These are phyloP conservation scores for Flaveria bidentis DNA, from an alignment of 129 eudicot species.

Conservation along the genomic window DNA sequence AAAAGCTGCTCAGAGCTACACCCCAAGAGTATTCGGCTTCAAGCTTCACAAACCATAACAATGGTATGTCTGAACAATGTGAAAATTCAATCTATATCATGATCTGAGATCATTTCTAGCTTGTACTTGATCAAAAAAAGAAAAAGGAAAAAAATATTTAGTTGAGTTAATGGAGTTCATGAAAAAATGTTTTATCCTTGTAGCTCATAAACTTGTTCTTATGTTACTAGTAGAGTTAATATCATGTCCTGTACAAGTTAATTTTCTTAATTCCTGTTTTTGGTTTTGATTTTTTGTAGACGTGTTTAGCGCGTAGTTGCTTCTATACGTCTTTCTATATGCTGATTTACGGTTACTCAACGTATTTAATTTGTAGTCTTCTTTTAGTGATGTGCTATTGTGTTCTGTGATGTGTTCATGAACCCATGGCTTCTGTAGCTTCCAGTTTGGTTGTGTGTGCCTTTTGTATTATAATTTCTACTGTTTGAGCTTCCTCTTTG, in stretches of 20 bases:
- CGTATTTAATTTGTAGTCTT: not conserved
- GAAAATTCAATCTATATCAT: slow-evolving; percentile 11
- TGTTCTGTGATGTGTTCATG: not conserved
- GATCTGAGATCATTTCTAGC: slow-evolving; percentile 23
- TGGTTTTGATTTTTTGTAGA: not conserved
- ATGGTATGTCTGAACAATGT: slow-evolving; percentile 35
- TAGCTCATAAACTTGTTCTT: slow-evolving; percentile 28
- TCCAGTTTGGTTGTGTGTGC: not conserved
- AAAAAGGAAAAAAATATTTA: not conserved
- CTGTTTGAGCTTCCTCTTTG: not conserved
- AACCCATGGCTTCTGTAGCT: not conserved
- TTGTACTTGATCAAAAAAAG: slow-evolving; percentile 11
- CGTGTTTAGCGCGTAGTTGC: not conserved
- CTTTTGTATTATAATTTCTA: slow-evolving; percentile 10
- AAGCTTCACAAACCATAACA: slow-evolving; percentile 78
- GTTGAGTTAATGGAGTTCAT: slow-evolving; percentile 26
- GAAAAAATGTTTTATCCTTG: slow-evolving; percentile 28
- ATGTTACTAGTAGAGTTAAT: slow-evolving; percentile 29
- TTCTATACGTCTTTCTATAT: not conserved
- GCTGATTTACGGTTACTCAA: not conserved
- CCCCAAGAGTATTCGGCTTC: slow-evolving; percentile 91
- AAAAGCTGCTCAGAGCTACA: slow-evolving; percentile 69
- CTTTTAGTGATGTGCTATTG: not conserved
- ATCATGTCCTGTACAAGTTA: slow-evolving; percentile 24
- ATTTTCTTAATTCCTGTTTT: not conserved